Percentiles rank a stretch among this genome's conserved stretches.
Evolutionary conservation across 345 rosid genomes (phyloP).

Genomic region (Eucalyptus urophylla): DNA sequence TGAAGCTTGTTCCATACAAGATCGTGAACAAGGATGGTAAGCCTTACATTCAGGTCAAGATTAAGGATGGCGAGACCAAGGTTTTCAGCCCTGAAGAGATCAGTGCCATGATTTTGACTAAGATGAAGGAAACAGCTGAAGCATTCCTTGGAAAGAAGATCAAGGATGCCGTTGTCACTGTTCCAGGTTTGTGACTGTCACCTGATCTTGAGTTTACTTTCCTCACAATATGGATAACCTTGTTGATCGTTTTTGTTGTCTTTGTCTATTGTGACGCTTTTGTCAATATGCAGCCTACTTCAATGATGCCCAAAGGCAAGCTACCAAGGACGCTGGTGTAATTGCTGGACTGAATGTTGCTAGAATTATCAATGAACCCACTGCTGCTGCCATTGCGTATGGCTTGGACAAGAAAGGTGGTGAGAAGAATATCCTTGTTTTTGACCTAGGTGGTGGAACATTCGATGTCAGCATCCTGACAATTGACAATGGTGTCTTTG

Average conservation of each 20-base stretch:
- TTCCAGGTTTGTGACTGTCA: constrained; percentile 56
- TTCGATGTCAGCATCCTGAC: constrained; percentile 97
- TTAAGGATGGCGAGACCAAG: constrained; percentile 94
- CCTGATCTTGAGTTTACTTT: not conserved
- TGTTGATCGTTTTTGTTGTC: not conserved
- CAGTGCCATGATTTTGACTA: constrained; percentile 81
- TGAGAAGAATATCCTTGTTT: constrained; percentile 97
- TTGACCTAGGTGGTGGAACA: constrained; percentile 98
- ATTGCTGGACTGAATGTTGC: constrained; percentile 97
- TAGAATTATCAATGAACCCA: constrained; percentile 93
- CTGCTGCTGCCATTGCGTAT: constrained; percentile 97
- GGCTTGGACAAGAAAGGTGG: constrained; percentile 97
- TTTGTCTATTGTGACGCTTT: not conserved
- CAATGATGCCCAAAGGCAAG: constrained; percentile 97
- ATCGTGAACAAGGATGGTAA: constrained; percentile 89
- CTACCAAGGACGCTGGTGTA: constrained; percentile 94
- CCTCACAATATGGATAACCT: not conserved
- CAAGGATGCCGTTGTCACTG: constrained; percentile 96
- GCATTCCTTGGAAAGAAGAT: constrained; percentile 99
- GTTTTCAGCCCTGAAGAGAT: constrained; percentile 94
- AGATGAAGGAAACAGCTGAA: constrained; percentile 99
- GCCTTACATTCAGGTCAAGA: constrained; percentile 83
- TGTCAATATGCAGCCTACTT: constrained; percentile 66
- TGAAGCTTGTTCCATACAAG: constrained; percentile 87
- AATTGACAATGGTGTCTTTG: constrained; percentile 92